Percentiles rank a stretch among this genome's conserved stretches.
These are phyloP conservation scores for Gossypium laxum DNA, from an alignment of 441 rosid genomes.

Conservation along the genomic window DNA sequence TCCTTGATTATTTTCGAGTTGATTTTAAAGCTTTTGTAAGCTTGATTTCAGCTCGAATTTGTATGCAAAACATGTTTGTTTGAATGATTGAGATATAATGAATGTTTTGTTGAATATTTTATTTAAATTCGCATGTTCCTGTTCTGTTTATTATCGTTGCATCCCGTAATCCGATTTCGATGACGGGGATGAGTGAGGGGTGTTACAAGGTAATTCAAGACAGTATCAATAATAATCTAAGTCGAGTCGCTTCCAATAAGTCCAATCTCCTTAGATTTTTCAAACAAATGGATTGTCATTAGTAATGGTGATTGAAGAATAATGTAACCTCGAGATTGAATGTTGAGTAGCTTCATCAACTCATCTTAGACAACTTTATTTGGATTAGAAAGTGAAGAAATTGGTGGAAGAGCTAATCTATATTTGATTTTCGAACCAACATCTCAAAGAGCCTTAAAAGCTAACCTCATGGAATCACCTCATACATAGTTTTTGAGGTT, in stretches of 20 bases:
- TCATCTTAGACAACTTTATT: slow-evolving; percentile 18
- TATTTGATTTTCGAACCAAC: slow-evolving; percentile 32
- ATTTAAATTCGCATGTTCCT: too few species aligned
- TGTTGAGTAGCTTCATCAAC: slow-evolving; percentile 20
- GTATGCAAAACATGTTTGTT: too few species aligned
- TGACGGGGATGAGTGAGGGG: too few species aligned
- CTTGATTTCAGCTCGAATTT: too few species aligned
- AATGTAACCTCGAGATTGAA: slow-evolving; percentile 32
- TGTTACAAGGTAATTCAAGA: slow-evolving; percentile 23
- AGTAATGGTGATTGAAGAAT: slow-evolving; percentile 34
- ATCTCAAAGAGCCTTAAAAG: slow-evolving; percentile 20
- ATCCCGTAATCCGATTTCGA: too few species aligned
- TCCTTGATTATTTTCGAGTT: too few species aligned
- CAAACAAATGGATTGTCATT: slow-evolving; percentile 29
- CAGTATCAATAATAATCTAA: slow-evolving; percentile 33
- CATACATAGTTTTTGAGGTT: too few species aligned
- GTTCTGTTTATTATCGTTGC: too few species aligned
- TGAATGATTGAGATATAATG: too few species aligned
- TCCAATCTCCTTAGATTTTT: slow-evolving; percentile 30
- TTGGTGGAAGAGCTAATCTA: slow-evolving; percentile 29
- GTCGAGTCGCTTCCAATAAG: slow-evolving; percentile 27
- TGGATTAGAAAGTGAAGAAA: slow-evolving; percentile 23
- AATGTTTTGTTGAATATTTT: too few species aligned
- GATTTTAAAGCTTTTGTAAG: too few species aligned
- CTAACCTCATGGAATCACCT: slow-evolving; percentile 22